Base-by-base conservation (phyloP, 179 eudicot species). In the Beta macrorhiza region DNA sequence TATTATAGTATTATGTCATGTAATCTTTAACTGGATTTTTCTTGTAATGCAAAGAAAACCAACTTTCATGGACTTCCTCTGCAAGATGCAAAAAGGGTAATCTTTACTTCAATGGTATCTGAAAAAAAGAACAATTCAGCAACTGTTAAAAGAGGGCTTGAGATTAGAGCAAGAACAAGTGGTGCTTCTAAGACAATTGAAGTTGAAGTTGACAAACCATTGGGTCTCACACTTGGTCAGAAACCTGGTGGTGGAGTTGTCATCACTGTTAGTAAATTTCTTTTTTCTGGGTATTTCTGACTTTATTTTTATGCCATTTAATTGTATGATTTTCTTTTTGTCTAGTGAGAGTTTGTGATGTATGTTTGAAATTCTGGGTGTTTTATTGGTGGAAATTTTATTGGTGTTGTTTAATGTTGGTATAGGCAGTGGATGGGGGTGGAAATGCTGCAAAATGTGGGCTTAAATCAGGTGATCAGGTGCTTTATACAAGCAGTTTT, bases 401-500 rank as follows among this genome's bases (percentile, higher is more conserved):
- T 9, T 72, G 74, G 75, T 57, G 52, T 61, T 59, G 12, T 57
- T 61, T 6, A 3, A 15, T 47, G 59, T 45, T 32, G 67, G 49
- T 13, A 22, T 49, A 93, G 99, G 99, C 90, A 62, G 92, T 96
- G 20, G 94, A 94, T 8, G 89, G 90, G 44, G 98, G 99, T 47
- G 99, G 99, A 64, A 96, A 96, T 96, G 98, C 98, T 56, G 94
- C 99, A 83, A 90, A 83, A 81, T 93, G 96, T 17, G 99, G 99
- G 79, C 91, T 94, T 9, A 96, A 94, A 78, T 83, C 86, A 0
- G 99, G 99, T 59, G 99, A 96, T 84, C 99, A 96, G 79, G 99
- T 96, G 37, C 79, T 96, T 14, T 96, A 96, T 83, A 96, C 99
- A 0, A 96, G 99, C 91, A 96, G 99, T 82, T 96, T 96, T 90